These are phyloP conservation scores for Neospora caninum DNA, from an alignment of 169 alveolate species.

Conservation along the genomic window DNA sequence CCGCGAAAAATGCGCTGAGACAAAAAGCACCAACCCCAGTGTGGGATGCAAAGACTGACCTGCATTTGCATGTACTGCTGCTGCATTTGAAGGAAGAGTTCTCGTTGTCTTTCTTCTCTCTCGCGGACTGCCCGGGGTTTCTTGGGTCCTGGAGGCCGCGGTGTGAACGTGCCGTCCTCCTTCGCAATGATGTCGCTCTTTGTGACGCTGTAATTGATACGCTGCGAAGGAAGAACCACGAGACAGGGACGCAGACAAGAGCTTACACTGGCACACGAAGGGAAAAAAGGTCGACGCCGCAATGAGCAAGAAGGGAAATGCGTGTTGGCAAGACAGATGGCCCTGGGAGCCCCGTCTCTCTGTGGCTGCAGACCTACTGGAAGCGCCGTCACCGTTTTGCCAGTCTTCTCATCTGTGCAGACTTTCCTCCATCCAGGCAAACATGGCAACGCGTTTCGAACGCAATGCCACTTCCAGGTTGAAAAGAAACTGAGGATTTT, in stretches of 20 bases:
- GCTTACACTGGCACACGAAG: background rate
- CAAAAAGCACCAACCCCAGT: background rate
- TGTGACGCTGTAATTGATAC: constrained; percentile 79
- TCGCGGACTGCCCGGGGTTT: constrained; percentile 82
- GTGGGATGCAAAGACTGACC: background rate
- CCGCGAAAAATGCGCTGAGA: no score
- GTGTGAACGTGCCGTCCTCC: constrained; percentile 81
- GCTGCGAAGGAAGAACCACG: constrained; percentile 50
- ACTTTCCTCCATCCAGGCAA: no score
- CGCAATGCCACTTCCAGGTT: no score
- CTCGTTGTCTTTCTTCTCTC: constrained; percentile 77
- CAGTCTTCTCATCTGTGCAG: no score
- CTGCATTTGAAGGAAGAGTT: constrained; percentile 76
- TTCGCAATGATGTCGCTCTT: constrained; percentile 82
- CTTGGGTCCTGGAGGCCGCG: constrained; percentile 81
- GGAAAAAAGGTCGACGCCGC: background rate
- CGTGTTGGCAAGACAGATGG: background rate
- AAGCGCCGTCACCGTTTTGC: no score
- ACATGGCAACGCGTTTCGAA: no score
- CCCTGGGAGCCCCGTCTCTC: no score
- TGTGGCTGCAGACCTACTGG: no score
- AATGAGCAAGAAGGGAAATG: background rate
- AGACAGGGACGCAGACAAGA: background rate
- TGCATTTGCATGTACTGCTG: constrained; percentile 63
- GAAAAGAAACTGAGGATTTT: no score